Conservation (phyloP, 345 rosid species). For the Capsella bursapastoris region DNA sequence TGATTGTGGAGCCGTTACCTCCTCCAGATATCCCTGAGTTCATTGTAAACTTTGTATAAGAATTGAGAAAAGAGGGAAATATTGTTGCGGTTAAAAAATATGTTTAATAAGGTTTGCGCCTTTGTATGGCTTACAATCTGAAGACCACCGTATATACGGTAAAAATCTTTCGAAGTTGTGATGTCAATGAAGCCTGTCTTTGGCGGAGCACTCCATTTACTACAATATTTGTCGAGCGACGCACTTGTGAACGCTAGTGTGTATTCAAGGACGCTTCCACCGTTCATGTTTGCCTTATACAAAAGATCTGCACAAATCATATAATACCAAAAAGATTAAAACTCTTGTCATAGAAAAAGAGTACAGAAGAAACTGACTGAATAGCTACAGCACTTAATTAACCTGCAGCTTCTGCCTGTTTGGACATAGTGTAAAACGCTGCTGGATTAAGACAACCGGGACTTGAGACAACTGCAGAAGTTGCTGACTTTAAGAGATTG, state of each 20-base stretch:
- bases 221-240: slow-evolving; percentile 87
- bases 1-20: slow-evolving; percentile 54
- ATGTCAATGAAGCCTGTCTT: slow-evolving; percentile 96
- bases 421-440: slow-evolving; percentile 90
- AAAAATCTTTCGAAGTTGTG: slow-evolving; percentile 94
- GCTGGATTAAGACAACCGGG: slow-evolving; percentile 80
- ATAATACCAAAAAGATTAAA: slow-evolving; percentile 26
- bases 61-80: slow-evolving; percentile 13
- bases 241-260: slow-evolving; percentile 99
- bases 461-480: slow-evolving; percentile 72
- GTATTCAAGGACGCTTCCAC: slow-evolving; percentile 92
- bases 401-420: slow-evolving; percentile 99
- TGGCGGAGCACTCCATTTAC: slow-evolving; percentile 96
- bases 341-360: not conserved
- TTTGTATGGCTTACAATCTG: slow-evolving; percentile 70
- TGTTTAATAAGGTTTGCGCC: slow-evolving; percentile 16
- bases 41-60: slow-evolving; percentile 6
- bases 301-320: slow-evolving; percentile 69
- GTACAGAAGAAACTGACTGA: slow-evolving; percentile 11
- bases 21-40: slow-evolving; percentile 85
- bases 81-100: not conserved
- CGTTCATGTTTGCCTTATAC: slow-evolving; percentile 91
- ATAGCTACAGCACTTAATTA: slow-evolving; percentile 8
- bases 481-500: slow-evolving; percentile 82
- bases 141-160: slow-evolving; percentile 94